Evolutionary conservation across 169 alveolate genomes (phyloP).

Genomic region (Cryptosporidium andersoni): DNA sequence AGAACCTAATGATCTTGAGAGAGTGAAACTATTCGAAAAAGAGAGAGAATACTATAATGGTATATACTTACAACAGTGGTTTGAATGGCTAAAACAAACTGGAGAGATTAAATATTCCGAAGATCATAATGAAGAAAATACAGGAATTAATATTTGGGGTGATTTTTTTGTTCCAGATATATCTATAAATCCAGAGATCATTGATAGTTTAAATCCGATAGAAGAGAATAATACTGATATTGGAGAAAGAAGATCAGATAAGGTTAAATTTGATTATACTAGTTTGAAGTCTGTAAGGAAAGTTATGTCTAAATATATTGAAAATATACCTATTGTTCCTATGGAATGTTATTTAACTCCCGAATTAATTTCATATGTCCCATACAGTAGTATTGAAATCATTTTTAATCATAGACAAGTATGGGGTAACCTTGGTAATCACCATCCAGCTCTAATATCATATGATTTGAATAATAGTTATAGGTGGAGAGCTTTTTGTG

Average conservation of each 20-base stretch:
- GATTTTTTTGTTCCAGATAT: conserved; percentile 69
- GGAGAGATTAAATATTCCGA: conserved; percentile 50
- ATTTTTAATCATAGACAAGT: conserved; percentile 83
- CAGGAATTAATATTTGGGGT: conserved; percentile 69
- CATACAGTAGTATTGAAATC: conserved; percentile 83
- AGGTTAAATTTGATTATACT: conserved; percentile 72
- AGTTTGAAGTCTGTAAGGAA: conserved; percentile 71
- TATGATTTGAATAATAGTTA: conserved; percentile 80
- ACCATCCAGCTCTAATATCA: conserved; percentile 84
- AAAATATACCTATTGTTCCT: conserved; percentile 76
- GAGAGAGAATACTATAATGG: conserved; percentile 68
- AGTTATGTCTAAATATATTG: conserved; percentile 73
- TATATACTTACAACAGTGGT: conserved; percentile 64
- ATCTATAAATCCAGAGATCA: conserved; percentile 32
- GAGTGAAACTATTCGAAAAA: conserved; percentile 47
- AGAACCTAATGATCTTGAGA: conserved; percentile 33
- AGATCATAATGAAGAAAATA: conserved; percentile 27
- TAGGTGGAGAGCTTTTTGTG: conserved; percentile 83
- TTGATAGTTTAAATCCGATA: conserved; percentile 34
- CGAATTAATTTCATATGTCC: conserved; percentile 80
- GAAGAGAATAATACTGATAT: conserved; percentile 43
- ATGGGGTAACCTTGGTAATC: conserved; percentile 86
- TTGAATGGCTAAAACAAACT: conserved; percentile 69
- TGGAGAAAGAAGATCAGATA: conserved; percentile 58
- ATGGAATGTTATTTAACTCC: conserved; percentile 74